These are phyloP conservation scores for Arthrobotrys iridis DNA, from an alignment of 2,329 filamentous ascomycete genomes.

Conservation along the genomic window DNA sequence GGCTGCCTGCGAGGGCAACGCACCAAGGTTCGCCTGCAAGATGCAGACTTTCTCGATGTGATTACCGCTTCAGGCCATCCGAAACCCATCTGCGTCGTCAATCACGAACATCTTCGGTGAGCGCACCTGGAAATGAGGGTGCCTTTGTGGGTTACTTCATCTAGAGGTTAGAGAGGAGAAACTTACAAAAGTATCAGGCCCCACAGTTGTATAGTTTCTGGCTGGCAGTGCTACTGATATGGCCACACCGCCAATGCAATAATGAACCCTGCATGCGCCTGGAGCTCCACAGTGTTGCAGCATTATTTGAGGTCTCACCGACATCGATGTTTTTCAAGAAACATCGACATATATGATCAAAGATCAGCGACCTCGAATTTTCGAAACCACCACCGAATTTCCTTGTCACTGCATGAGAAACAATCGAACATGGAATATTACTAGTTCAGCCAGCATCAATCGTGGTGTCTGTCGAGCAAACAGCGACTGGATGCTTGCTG, in stretches of 20 bases:
- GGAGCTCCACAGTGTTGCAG: background rate
- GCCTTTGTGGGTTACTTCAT: constrained; percentile 5
- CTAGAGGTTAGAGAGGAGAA: constrained; percentile 3
- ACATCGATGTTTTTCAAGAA: constrained; percentile 44
- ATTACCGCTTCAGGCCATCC: constrained; percentile 36
- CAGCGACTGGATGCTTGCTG: too few species aligned
- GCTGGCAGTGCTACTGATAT: background rate
- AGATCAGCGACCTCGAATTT: constrained; percentile 25
- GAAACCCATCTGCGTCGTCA: constrained; percentile 26
- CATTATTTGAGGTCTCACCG: background rate
- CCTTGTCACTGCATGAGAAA: constrained; percentile 22
- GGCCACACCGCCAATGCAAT: background rate
- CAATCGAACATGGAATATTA: background rate
- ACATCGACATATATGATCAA: background rate
- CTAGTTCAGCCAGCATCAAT: background rate
- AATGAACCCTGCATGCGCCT: background rate
- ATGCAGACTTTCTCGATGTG: constrained; percentile 28
- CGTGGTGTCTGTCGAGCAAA: background rate
- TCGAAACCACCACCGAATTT: too few species aligned
- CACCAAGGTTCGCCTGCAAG: constrained; percentile 21
- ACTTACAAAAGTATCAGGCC: background rate
- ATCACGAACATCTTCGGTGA: constrained; percentile 15
- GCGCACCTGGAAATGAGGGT: background rate
- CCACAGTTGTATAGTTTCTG: too few species aligned
- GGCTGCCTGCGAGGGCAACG: constrained; percentile 34